These are phyloP conservation scores for Alternaria hordeiaustralica DNA, from an alignment of 2,329 filamentous ascomycete species.

Conservation along the genomic window DNA sequence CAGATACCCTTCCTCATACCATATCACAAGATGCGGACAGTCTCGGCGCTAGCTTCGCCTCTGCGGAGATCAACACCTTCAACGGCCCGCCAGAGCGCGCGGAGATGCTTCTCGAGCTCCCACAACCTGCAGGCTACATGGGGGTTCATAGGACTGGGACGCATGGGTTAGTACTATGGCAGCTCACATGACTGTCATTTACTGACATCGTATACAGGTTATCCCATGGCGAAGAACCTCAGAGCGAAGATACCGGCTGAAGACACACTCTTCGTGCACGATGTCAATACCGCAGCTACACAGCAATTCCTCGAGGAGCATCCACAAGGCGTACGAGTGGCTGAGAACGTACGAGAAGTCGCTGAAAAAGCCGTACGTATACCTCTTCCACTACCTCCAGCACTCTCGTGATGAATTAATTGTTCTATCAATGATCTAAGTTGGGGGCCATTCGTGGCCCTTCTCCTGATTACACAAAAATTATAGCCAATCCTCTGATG, in stretches of 20 bases:
- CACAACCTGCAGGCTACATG: constrained; percentile 52
- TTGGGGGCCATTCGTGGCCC: constrained; percentile 66
- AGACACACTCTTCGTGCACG: constrained; percentile 69
- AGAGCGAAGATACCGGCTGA: constrained; percentile 68
- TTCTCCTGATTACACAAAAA: constrained; percentile 66
- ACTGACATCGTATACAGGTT: constrained; percentile 57
- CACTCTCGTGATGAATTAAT: constrained; percentile 57
- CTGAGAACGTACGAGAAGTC: constrained; percentile 65
- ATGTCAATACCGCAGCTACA: constrained; percentile 66
- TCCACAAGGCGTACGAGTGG: constrained; percentile 61
- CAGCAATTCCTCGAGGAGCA: constrained; percentile 65
- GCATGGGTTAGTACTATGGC: constrained; percentile 53
- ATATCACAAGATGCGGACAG: constrained; percentile 36
- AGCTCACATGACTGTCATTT: constrained; percentile 28
- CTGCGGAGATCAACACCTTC: constrained; percentile 29
- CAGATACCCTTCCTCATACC: constrained; percentile 20
- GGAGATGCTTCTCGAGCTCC: constrained; percentile 54
- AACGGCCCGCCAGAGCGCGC: constrained; percentile 28
- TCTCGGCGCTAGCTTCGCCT: constrained; percentile 37
- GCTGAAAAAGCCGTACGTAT: constrained; percentile 70
- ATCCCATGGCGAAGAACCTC: constrained; percentile 75
- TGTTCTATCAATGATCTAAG: constrained; percentile 73
- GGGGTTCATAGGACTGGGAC: constrained; percentile 59
- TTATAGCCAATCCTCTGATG: constrained; percentile 79
- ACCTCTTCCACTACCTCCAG: constrained; percentile 1